Conservation (phyloP, 1,139 yeast species). For the Candida sojae region DNA sequence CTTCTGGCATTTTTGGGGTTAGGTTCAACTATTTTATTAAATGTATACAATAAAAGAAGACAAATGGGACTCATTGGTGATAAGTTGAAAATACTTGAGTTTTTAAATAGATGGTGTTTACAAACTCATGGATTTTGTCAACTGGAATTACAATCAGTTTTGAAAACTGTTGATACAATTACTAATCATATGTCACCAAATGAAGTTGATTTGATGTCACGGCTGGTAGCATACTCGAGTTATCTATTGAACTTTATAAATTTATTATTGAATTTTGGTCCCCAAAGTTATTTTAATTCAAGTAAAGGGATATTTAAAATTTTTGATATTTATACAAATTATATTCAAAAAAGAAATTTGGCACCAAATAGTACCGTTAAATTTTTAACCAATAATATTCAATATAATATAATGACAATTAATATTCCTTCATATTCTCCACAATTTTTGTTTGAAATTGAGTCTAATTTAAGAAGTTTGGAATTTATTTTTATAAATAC, state of each 20-base stretch:
- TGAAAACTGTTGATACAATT: conserved; percentile 7
- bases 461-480: conserved; percentile 21
- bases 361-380: conserved; percentile 9
- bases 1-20: conserved; percentile 16
- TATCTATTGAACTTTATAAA: conserved; percentile 20
- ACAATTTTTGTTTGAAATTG: conserved; percentile 23
- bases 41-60: conserved; percentile 13
- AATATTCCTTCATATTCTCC: conserved; percentile 31
- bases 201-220: conserved; percentile 15
- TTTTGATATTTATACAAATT: conserved; percentile 14
- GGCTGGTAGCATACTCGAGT: conserved; percentile 19
- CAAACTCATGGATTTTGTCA: conserved; percentile 20
- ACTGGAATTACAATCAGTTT: conserved; percentile 10
- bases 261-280: conserved; percentile 22
- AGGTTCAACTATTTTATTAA: conserved; percentile 21
- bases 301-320: conserved; percentile 15
- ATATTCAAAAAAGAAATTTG: conserved; percentile 9
- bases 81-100: conserved; percentile 7
- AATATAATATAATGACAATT: conserved; percentile 21
- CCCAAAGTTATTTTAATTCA: conserved; percentile 21
- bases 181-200: conserved; percentile 3
- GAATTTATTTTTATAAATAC: conserved; percentile 15
- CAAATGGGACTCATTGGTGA: conserved; percentile 1
- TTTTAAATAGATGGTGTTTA: conserved; percentile 16
- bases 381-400: conserved; percentile 15